Evolutionary conservation across 768 basidiomycete species (phyloP), one percentile per base, ranked within the genome.

Genomic region (Serendipita sp.): DNA sequence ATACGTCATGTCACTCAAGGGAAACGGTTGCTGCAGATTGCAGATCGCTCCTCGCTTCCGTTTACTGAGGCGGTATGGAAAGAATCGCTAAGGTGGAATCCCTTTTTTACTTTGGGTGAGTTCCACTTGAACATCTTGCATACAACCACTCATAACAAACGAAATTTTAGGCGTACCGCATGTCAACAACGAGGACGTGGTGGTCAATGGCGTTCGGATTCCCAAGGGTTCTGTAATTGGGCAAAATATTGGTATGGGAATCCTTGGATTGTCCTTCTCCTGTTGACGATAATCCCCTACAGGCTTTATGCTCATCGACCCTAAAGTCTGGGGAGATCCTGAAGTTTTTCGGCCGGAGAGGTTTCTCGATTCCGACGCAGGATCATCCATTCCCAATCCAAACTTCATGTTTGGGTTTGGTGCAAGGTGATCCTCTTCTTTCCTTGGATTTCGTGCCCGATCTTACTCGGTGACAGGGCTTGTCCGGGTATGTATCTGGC

Each of bases 61-160:
- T 79, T 77, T 63, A 67, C 77, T 32, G 67, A 65, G 4, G 78
- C 78, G 3, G 54, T 79, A 2, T 65, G 76, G 48, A 76, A 74
- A 66, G 79, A 80, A 68, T 66, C 67, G 8, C 64, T 72, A 18
- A 63, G 70, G 38, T 73, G 68, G 69, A 65, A 66, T 18, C 71
- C 72, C 16, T 67, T 71, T 36, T 68, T 66, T 2, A 68, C 69
- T 1, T 51, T 71, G 4, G 70, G 70, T 63, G 62, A 60, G 60
- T 34, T 1, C 18, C 18, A 46, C 18, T 46, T 23, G 23, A 1
- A 23, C 23, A 23, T 23, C 23, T 23, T 23, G 23, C 23, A 23
- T 23, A 23, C 69, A 71, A 28, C 71, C 76, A 0, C 69, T 79
- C 7, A 76, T 76, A 1, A 73, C 66, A 0, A 64, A 74, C n/a